phyloP scores from a whole-genome alignment of 2,329 filamentous ascomycete genomes.

The Aureobasidium sp. region DNA sequence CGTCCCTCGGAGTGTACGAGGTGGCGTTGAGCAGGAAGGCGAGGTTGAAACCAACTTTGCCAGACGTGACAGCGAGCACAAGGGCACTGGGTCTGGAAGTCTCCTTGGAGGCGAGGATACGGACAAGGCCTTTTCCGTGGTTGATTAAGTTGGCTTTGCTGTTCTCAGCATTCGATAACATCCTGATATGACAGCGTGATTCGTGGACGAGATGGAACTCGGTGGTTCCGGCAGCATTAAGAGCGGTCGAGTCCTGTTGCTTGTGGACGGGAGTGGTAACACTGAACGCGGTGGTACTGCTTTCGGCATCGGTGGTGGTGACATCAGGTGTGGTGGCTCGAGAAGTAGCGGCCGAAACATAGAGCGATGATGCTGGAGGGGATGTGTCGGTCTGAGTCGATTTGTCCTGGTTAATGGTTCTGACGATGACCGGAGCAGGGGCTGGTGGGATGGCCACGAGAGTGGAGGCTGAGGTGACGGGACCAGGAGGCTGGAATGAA shows the following conservation, averaged over 20 bases:
- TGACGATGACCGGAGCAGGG: neutral
- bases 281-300: conserved; percentile 1
- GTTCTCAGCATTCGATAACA: too few relatives aligned
- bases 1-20: conserved; percentile 36
- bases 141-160: conserved; percentile 30
- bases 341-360: conserved; percentile 30
- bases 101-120: conserved; percentile 63
- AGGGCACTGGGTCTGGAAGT: conserved; percentile 59
- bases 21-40: conserved; percentile 48
- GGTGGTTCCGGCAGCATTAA: conserved; percentile 51
- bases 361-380: conserved; percentile 24
- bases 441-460: neutral
- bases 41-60: conserved; percentile 65
- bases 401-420: neutral
- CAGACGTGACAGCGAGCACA: conserved; percentile 64
- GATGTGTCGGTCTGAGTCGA: conserved; percentile 12
- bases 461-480: neutral
- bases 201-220: conserved; percentile 63
- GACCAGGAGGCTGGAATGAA: neutral
- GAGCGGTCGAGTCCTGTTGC: conserved; percentile 50
- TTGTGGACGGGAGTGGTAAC: conserved; percentile 17
- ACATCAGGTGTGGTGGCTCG: conserved; percentile 37
- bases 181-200: too few relatives aligned
- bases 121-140: conserved; percentile 62
- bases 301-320: conserved; percentile 32